Percentiles rank a stretch among this genome's conserved stretches.
Conservation (phyloP, 441 rosid species). For the Populus hybrid region DNA sequence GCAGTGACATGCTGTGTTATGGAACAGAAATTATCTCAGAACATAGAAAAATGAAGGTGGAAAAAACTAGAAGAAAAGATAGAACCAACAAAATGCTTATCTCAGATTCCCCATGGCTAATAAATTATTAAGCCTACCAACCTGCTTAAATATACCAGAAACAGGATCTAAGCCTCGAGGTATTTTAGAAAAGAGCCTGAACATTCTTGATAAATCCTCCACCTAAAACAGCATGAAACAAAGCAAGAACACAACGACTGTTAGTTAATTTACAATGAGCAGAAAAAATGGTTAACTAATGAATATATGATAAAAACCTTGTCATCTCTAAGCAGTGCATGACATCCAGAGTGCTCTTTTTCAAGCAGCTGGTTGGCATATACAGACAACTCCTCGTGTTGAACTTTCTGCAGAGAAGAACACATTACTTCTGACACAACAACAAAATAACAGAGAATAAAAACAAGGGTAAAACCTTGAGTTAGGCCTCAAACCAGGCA, state of each 20-base stretch:
- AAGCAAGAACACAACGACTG: neutral
- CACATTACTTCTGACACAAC: neutral
- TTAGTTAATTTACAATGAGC: slow-evolving; percentile 7
- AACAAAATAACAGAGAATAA: neutral
- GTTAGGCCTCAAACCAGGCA: neutral
- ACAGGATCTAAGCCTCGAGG: slow-evolving; percentile 78
- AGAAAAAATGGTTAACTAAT: neutral
- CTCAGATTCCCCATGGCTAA: neutral
- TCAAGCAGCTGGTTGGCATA: slow-evolving; percentile 72
- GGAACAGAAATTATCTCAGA: slow-evolving; percentile 14
- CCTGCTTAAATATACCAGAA: slow-evolving; percentile 88
- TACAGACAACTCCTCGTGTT: slow-evolving; percentile 67
- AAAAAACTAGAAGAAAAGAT: neutral
- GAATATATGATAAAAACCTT: slow-evolving; percentile 46
- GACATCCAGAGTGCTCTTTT: slow-evolving; percentile 95
- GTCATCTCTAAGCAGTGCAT: slow-evolving; percentile 81
- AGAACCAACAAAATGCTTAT: neutral
- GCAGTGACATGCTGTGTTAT: slow-evolving; percentile 76
- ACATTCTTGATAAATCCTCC: slow-evolving; percentile 94
- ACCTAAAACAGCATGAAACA: slow-evolving; percentile 45
- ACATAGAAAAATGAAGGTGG: neutral
- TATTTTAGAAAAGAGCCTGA: slow-evolving; percentile 81
- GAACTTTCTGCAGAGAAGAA: slow-evolving; percentile 66
- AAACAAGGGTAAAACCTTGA: neutral
- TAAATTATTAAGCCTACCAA: slow-evolving; percentile 9